Evolutionary conservation across 345 rosid genomes (phyloP).

Genomic region (Eucalyptus curtisii): DNA sequence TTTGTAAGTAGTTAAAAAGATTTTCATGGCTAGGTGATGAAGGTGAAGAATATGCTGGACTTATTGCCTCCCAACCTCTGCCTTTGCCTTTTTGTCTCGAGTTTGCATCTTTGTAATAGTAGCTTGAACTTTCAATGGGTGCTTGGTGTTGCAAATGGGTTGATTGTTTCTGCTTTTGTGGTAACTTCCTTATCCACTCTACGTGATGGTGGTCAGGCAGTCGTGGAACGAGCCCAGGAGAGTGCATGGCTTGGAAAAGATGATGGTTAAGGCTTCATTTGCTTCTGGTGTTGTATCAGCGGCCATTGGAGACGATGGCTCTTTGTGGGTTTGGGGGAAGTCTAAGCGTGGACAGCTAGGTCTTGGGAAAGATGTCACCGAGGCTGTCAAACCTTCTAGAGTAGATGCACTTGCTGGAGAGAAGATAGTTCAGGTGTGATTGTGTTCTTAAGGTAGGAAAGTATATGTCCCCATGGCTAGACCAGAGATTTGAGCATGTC

Average conservation of each 20-base stretch:
- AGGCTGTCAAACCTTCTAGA: slow-evolving; percentile 45
- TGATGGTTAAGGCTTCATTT: slow-evolving; percentile 41
- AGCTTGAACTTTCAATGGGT: not conserved
- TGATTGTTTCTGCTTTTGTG: not conserved
- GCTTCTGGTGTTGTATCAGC: slow-evolving; percentile 89
- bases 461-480: not conserved
- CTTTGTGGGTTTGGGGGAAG: slow-evolving; percentile 95
- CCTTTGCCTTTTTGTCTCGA: not conserved
- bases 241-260: slow-evolving; percentile 53
- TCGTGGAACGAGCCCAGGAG: slow-evolving; percentile 53
- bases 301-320: slow-evolving; percentile 66
- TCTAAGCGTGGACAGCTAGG: slow-evolving; percentile 98
- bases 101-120: not conserved
- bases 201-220: slow-evolving; percentile 14
- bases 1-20: not conserved
- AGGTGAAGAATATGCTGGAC: not conserved
- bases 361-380: slow-evolving; percentile 50
- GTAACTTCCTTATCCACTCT: not conserved
- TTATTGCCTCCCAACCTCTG: not conserved
- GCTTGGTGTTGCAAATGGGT: not conserved
- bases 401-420: slow-evolving; percentile 52
- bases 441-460: slow-evolving; percentile 5
- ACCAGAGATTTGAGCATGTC: not conserved
- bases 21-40: not conserved
- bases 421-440: slow-evolving; percentile 62